phyloP scores from a whole-genome alignment of 2,329 filamentous ascomycete species.

The Biscogniauxia mediterranea region DNA sequence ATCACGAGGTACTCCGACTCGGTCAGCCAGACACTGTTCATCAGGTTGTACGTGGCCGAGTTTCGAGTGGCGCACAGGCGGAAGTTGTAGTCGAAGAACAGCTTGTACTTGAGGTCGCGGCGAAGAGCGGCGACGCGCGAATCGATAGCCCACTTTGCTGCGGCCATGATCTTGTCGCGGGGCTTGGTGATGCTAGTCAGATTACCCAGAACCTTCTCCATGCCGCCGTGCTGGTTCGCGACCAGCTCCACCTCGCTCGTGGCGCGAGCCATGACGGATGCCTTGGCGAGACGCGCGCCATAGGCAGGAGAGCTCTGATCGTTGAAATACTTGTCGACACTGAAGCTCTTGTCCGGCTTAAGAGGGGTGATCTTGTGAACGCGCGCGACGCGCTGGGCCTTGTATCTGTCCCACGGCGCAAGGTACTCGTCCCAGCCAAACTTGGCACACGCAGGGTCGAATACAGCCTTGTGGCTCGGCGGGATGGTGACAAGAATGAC shows the following conservation, averaged over 20 bases:
- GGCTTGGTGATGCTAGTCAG: background rate
- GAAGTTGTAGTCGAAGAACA: background rate
- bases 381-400: background rate
- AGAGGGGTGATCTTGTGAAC: background rate
- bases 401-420: background rate
- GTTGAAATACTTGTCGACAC: background rate
- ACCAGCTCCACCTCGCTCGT: background rate
- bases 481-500: conserved; percentile 2
- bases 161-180: background rate
- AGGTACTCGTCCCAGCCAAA: conserved; percentile 6
- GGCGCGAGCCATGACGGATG: background rate
- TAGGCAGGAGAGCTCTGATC: background rate
- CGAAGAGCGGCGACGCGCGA: background rate
- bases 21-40: background rate
- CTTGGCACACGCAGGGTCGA: conserved; percentile 1
- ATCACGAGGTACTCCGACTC: background rate
- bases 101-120: background rate
- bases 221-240: background rate
- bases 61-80: background rate
- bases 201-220: background rate
- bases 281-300: background rate
- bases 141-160: background rate
- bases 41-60: background rate
- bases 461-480: background rate
- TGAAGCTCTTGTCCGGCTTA: background rate